A percentile compares a stretch with the other conserved stretches of the same genome.
These are phyloP conservation scores for button mushroom (Agaricus bisporus) DNA, from an alignment of 768 basidiomycete genomes.

Conservation along the genomic window DNA sequence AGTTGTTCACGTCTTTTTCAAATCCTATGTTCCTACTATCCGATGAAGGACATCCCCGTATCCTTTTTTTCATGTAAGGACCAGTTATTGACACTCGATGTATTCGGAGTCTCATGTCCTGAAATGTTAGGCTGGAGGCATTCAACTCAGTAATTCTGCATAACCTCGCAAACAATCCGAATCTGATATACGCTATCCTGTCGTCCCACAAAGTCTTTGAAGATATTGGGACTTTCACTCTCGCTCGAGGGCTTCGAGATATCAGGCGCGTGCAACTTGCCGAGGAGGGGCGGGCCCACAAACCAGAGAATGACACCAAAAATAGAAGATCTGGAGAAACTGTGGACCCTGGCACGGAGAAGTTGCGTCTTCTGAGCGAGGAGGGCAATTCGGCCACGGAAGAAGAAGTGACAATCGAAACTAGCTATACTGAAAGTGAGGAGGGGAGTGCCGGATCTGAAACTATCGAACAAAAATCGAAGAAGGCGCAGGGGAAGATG, in stretches of 20 bases:
- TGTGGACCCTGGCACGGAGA: constrained; percentile 44
- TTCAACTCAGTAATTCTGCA: constrained; percentile 83
- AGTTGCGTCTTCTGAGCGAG: constrained; percentile 58
- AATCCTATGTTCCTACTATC: constrained; percentile 84
- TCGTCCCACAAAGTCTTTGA: constrained; percentile 83
- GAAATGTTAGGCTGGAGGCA: constrained; percentile 65
- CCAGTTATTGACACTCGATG: background rate
- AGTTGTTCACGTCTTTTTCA: constrained; percentile 88
- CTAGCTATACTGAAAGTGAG: constrained; percentile 3
- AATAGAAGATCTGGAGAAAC: constrained; percentile 29
- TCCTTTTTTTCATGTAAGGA: constrained; percentile 85
- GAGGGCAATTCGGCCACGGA: constrained; percentile 22
- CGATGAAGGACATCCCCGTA: constrained; percentile 91
- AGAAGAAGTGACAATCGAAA: constrained; percentile 13
- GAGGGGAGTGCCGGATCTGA: constrained; percentile 8
- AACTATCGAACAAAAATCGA: constrained; percentile 36
- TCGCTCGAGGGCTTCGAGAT: constrained; percentile 79
- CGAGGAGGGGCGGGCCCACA: constrained; percentile 57
- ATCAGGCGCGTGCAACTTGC: constrained; percentile 68
- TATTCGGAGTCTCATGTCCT: background rate
- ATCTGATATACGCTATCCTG: constrained; percentile 81
- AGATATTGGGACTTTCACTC: constrained; percentile 86
- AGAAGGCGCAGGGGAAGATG: constrained; percentile 92
- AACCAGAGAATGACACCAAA: constrained; percentile 30
- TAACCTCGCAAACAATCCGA: constrained; percentile 78